Evolutionary conservation across 192 early-diverging fungal species (phyloP).

Genomic region (Backusella westeae): DNA sequence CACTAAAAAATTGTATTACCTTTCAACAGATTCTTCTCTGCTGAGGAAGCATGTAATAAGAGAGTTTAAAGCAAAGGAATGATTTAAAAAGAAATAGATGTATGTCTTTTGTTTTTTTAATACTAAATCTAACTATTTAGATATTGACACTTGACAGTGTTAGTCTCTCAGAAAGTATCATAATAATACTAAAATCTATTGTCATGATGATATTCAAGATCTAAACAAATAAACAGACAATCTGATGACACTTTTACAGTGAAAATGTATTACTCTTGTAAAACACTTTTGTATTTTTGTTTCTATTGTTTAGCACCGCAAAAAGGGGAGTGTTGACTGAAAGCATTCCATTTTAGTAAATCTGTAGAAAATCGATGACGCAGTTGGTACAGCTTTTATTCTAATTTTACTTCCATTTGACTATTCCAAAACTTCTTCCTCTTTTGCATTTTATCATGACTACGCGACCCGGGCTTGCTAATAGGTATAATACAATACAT

Average conservation of each 20-base stretch:
- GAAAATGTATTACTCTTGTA: background rate
- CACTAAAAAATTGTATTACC: background rate
- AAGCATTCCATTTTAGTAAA: background rate
- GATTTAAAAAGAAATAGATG: background rate
- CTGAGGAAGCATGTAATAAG: background rate
- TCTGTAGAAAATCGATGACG: constrained; percentile 1
- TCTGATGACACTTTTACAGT: background rate
- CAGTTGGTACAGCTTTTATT: background rate
- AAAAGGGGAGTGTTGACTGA: background rate
- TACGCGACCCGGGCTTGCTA: background rate
- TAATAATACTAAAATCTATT: background rate
- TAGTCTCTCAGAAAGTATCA: background rate
- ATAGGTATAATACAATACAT: background rate
- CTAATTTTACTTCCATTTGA: background rate
- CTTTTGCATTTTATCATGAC: background rate
- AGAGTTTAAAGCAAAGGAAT: background rate
- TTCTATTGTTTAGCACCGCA: background rate
- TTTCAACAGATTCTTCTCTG: background rate
- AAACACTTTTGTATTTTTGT: background rate
- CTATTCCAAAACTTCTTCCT: background rate
- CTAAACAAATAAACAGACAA: background rate
- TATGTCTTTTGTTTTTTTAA: background rate
- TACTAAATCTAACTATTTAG: background rate
- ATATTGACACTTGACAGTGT: background rate
- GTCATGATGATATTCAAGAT: background rate